phyloP scores from a whole-genome alignment of 192 early-diverging fungal genomes.

The Coemansia sp. region DNA sequence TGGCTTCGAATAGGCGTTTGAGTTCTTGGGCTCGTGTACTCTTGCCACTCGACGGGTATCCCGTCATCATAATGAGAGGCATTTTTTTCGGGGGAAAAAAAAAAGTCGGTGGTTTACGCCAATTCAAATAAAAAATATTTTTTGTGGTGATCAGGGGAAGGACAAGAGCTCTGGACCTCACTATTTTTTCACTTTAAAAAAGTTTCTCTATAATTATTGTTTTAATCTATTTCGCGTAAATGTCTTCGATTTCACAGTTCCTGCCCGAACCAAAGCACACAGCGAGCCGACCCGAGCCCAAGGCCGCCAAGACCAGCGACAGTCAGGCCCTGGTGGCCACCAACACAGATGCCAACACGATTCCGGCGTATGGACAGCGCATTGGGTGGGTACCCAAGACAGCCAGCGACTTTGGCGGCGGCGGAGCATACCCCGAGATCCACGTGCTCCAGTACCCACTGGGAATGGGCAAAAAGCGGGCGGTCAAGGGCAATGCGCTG shows the following conservation, averaged over 20 bases:
- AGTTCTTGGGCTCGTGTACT: constrained; percentile 77
- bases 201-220: constrained; percentile 6
- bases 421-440: constrained; percentile 96
- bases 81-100: constrained; percentile 45
- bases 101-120: too few relatives aligned
- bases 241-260: constrained; percentile 52
- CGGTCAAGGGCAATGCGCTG: constrained; percentile 56
- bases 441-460: constrained; percentile 89
- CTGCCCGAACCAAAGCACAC: constrained; percentile 48
- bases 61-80: constrained; percentile 89
- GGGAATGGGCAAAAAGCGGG: constrained; percentile 83
- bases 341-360: background rate
- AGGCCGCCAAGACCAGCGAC: background rate
- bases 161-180: background rate
- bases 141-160: background rate
- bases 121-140: background rate
- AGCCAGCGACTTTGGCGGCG: constrained; percentile 89
- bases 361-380: constrained; percentile 81
- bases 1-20: constrained; percentile 54
- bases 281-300: background rate
- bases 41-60: constrained; percentile 90
- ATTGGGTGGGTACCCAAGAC: constrained; percentile 75
- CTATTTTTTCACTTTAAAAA: background rate
- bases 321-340: background rate
- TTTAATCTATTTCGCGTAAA: background rate